Conservation (phyloP, 805 yeast species). For the Yamadazyma akitaensis region DNA sequence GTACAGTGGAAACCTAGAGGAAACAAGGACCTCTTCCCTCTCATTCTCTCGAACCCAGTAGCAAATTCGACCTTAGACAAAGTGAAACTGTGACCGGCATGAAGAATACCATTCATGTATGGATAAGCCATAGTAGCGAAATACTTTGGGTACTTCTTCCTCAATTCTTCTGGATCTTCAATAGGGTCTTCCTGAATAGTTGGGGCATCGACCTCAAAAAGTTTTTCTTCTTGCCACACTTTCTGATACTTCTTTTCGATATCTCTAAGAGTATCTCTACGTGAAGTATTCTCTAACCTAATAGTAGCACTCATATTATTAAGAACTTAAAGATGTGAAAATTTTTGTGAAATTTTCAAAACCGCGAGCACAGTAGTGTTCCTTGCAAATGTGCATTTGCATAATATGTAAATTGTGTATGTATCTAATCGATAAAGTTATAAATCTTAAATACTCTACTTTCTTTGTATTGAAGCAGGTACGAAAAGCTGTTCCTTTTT, state of each 20-base stretch:
- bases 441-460: not conserved
- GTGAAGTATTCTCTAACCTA: constrained; percentile 65
- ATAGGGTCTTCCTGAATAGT: constrained; percentile 54
- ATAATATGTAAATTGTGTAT: too few species aligned
- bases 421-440: too few species aligned
- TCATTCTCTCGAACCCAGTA: constrained; percentile 91
- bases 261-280: constrained; percentile 90
- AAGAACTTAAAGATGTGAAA: not conserved
- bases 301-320: constrained; percentile 31
- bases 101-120: constrained; percentile 97
- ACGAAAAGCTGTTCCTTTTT: constrained; percentile 1
- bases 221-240: constrained; percentile 81
- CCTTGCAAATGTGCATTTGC: not conserved
- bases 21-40: constrained; percentile 86
- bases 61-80: constrained; percentile 91
- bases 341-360: constrained; percentile 5
- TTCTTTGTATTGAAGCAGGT: constrained; percentile 8
- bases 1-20: constrained; percentile 99
- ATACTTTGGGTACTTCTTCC: constrained; percentile 77
- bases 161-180: constrained; percentile 61
- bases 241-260: constrained; percentile 87
- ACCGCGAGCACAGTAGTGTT: not conserved
- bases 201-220: constrained; percentile 89
- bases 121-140: constrained; percentile 97
- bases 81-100: constrained; percentile 96